phyloP scores from a whole-genome alignment of 208 protist species.

The Wallacemonas sp. region DNA sequence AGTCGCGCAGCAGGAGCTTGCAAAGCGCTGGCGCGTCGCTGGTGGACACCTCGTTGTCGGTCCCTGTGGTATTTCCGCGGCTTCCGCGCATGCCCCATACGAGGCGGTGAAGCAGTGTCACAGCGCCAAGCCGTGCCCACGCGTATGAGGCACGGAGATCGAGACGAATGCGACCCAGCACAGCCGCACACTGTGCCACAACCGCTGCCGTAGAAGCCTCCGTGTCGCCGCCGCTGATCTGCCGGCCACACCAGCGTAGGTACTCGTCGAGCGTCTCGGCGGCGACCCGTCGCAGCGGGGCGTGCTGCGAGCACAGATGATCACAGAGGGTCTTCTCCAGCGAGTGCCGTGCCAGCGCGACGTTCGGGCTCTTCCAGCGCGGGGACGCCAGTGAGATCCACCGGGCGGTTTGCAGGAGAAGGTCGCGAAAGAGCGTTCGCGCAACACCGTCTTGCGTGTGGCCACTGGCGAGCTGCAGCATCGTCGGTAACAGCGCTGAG shows the following conservation, averaged over 20 bases:
- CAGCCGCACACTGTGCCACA: background rate
- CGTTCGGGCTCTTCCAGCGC: background rate
- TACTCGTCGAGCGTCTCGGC: slow-evolving; percentile 11
- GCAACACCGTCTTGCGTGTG: slow-evolving; percentile 37
- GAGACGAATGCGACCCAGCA: background rate
- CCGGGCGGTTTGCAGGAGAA: slow-evolving; percentile 75
- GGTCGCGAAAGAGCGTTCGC: slow-evolving; percentile 62
- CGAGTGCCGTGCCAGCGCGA: background rate
- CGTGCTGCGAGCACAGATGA: slow-evolving; percentile 12
- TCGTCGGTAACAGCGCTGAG: slow-evolving; percentile 43
- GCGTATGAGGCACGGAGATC: background rate
- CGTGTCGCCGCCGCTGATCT: background rate
- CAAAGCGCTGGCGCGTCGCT: background rate
- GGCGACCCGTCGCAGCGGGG: slow-evolving; percentile 1
- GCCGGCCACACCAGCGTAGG: background rate
- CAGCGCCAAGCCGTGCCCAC: slow-evolving; percentile 1
- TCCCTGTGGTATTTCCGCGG: no score
- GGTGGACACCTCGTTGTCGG: background rate
- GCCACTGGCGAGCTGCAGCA: slow-evolving; percentile 54
- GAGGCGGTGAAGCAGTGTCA: background rate
- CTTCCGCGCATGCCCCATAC: background rate
- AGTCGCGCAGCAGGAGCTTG: background rate
- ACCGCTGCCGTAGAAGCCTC: no score
- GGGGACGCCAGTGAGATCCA: slow-evolving; percentile 52
- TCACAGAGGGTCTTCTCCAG: background rate